Base-by-base conservation (phyloP, 345 rosid species). In the Atalantia buxifolia region DNA sequence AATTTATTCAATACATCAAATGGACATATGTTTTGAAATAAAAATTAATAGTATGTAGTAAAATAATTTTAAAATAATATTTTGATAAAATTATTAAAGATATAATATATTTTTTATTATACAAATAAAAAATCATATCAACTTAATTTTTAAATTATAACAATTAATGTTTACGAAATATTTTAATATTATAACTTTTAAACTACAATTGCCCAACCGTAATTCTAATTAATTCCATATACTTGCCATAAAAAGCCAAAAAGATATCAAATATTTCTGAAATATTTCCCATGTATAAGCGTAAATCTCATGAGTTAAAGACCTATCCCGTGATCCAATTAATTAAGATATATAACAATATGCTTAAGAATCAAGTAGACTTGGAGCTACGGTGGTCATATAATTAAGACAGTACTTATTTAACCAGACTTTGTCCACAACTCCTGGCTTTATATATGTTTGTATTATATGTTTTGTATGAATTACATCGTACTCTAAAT, bases 171-270 rank as follows among this genome's bases (percentile, higher is more conserved):
- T 38, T 38, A 38, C 2, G 0, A 8, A 38, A 38, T 38, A 7
- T 0, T 38, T 38, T 38, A 38, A 8, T 38, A 6, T 2, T 7
- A 38, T 38, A 38, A 38, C 2, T 38, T 38, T 38, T 38, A 38
- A 7, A 0, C 1, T 38, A 7, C 2, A 36, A 0, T 0, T 38
- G 9, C 1, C 40, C 2, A 38, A 8, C 0, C 9, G 7, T 9
- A 38, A 38, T 38, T 38, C 0, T 7, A 38, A 36, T 35, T 1
- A 36, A 7, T 38, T 2, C 8, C 40, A 38, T 12, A 3, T 42
- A 42, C 50, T 2, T 1, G 3, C 16, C 36, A 62, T 5, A 18
- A 14, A 27, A 36, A 61, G 59, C 9, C 9, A 16, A 27, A 21
- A 33, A 18, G 19, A 6, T 6, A 24, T 53, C 30, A 62, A 71